Conservation (phyloP, 1,284 basidiomycete species). For the Hemileia vastatrix region DNA sequence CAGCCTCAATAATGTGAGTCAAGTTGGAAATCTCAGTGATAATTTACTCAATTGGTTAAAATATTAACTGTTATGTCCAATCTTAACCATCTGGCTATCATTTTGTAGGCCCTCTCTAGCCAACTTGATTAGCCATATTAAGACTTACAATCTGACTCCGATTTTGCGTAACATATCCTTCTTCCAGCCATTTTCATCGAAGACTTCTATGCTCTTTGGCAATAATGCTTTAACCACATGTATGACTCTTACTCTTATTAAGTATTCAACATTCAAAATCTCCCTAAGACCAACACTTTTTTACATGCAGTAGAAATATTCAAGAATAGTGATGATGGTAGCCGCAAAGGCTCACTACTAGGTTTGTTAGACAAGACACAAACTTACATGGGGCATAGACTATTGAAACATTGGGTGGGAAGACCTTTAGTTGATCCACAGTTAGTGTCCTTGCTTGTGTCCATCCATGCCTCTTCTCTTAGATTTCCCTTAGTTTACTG, state of each 20-base stretch:
- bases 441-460: not conserved
- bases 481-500: not conserved
- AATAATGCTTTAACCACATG: slow-evolving; percentile 9
- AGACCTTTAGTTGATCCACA: slow-evolving; percentile 35
- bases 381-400: slow-evolving; percentile 37
- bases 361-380: slow-evolving; percentile 41
- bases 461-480: not conserved
- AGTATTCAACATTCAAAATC: not conserved
- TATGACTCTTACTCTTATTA: not conserved
- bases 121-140: slow-evolving; percentile 14
- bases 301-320: slow-evolving; percentile 14
- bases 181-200: slow-evolving; percentile 7
- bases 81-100: too few relatives aligned
- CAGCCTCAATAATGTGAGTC: too few relatives aligned
- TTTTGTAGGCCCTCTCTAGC: slow-evolving; percentile 6
- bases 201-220: slow-evolving; percentile 13
- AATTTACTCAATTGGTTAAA: too few relatives aligned
- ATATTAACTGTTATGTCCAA: too few relatives aligned
- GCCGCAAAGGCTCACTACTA: slow-evolving; percentile 34
- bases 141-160: slow-evolving; percentile 10
- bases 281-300: not conserved
- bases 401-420: slow-evolving; percentile 38
- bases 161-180: slow-evolving; percentile 9
- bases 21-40: too few relatives aligned
- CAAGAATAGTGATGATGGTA: slow-evolving; percentile 26